Conservation (phyloP, 768 basidiomycete species). For the Termitomyces sp. region DNA sequence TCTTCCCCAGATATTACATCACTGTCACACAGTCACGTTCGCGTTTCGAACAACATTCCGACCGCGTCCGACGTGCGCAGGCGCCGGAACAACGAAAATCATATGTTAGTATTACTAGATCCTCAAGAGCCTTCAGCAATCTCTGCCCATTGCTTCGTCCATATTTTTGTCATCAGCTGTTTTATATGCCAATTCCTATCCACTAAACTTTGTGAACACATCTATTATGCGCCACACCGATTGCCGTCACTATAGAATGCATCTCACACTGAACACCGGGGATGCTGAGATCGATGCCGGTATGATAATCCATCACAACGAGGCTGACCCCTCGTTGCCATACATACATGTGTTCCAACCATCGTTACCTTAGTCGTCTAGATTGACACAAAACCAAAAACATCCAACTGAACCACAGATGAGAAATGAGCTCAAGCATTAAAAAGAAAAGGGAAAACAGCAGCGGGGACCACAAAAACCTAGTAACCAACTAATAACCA, state of each 20-base stretch:
- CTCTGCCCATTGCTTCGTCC: too few relatives aligned
- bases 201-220: not conserved
- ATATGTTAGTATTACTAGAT: not conserved
- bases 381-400: not conserved
- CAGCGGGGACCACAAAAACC: slow-evolving; percentile 1
- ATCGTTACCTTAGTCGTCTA: not conserved
- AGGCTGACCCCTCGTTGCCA: not conserved
- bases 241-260: not conserved
- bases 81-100: slow-evolving; percentile 1
- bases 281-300: not conserved
- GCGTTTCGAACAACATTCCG: not conserved
- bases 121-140: not conserved
- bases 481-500: slow-evolving; percentile 4
- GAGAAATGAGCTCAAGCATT: not conserved
- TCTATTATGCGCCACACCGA: not conserved
- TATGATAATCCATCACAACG: not conserved
- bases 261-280: not conserved
- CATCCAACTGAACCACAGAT: not conserved
- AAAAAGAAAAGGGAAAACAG: not conserved
- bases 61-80: not conserved
- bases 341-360: not conserved
- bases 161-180: too few relatives aligned
- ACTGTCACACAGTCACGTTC: slow-evolving; percentile 2
- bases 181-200: not conserved
- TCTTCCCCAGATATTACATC: not conserved